Evolutionary conservation across 768 basidiomycete species (phyloP).

Genomic region (Rhizopogon sp.): DNA sequence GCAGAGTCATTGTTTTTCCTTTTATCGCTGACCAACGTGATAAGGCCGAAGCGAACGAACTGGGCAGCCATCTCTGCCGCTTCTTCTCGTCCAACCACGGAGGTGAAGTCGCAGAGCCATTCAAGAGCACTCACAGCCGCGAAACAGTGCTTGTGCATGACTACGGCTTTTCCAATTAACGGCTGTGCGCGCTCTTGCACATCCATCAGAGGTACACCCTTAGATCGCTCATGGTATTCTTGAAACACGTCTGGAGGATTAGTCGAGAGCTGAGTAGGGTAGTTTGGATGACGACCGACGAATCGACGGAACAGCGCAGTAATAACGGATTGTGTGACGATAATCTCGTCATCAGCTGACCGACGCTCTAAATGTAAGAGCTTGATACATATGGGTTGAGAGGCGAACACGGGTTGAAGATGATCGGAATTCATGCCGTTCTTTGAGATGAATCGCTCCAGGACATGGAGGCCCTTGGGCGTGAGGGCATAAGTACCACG

Average conservation of each 20-base stretch:
- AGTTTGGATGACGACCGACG: slow-evolving; percentile 82
- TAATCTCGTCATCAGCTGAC: slow-evolving; percentile 92
- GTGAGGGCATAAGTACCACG: slow-evolving; percentile 94
- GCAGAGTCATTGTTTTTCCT: slow-evolving; percentile 88
- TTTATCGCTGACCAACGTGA: slow-evolving; percentile 85
- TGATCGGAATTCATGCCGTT: slow-evolving; percentile 97
- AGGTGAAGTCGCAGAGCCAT: slow-evolving; percentile 97
- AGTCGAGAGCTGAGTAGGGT: slow-evolving; percentile 41
- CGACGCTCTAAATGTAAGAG: slow-evolving; percentile 94
- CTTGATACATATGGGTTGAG: slow-evolving; percentile 96
- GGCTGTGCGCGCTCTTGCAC: slow-evolving; percentile 62
- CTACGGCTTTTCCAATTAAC: slow-evolving; percentile 39
- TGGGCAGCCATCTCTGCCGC: slow-evolving; percentile 98
- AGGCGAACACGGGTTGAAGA: slow-evolving; percentile 81
- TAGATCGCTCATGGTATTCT: slow-evolving; percentile 76
- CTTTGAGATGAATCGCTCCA: slow-evolving; percentile 99
- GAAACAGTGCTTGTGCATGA: slow-evolving; percentile 69
- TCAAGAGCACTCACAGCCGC: slow-evolving; percentile 84
- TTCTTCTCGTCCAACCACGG: slow-evolving; percentile 92
- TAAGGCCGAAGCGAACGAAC: slow-evolving; percentile 92
- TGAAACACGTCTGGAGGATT: slow-evolving; percentile 56
- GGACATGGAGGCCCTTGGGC: slow-evolving; percentile 95
- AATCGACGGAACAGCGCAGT: slow-evolving; percentile 96
- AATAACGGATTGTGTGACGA: slow-evolving; percentile 90
- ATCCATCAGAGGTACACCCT: slow-evolving; percentile 68